Evolutionary conservation across 2,329 filamentous ascomycete species (phyloP).

Genomic region (Falciphora oryzae): DNA sequence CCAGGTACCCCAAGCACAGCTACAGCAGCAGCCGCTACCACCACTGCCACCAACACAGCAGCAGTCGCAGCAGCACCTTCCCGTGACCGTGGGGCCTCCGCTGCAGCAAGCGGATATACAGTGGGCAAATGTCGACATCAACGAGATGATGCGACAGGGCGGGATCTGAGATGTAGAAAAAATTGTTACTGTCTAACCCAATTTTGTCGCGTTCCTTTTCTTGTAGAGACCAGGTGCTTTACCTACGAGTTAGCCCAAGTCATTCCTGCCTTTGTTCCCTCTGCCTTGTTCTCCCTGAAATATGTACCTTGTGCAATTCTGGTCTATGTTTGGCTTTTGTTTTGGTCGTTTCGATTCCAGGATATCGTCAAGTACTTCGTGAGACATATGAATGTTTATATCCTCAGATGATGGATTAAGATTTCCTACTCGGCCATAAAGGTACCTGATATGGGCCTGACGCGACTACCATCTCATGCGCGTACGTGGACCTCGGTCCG

Average conservation of each 20-base stretch:
- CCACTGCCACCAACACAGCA: conserved; percentile 11
- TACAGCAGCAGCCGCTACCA: conserved; percentile 10
- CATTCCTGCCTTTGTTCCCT: neutral
- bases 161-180: conserved; percentile 13
- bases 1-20: neutral
- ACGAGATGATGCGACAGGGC: conserved; percentile 34
- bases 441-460: too few relatives aligned
- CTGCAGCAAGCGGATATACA: conserved; percentile 27
- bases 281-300: neutral
- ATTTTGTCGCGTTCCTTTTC: neutral
- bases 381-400: too few relatives aligned
- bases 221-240: neutral
- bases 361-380: too few relatives aligned
- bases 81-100: conserved; percentile 22
- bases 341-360: too few relatives aligned
- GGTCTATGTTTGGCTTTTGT: too few relatives aligned
- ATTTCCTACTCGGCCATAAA: too few relatives aligned
- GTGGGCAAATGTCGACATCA: conserved; percentile 40
- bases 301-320: too few relatives aligned
- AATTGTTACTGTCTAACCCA: too few relatives aligned
- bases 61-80: conserved; percentile 23
- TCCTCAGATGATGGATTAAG: too few relatives aligned
- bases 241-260: neutral
- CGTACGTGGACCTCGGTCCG: too few relatives aligned
- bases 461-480: too few relatives aligned